Conservation (phyloP, 768 basidiomycete genomes). For the Pleurotus eryngii region DNA sequence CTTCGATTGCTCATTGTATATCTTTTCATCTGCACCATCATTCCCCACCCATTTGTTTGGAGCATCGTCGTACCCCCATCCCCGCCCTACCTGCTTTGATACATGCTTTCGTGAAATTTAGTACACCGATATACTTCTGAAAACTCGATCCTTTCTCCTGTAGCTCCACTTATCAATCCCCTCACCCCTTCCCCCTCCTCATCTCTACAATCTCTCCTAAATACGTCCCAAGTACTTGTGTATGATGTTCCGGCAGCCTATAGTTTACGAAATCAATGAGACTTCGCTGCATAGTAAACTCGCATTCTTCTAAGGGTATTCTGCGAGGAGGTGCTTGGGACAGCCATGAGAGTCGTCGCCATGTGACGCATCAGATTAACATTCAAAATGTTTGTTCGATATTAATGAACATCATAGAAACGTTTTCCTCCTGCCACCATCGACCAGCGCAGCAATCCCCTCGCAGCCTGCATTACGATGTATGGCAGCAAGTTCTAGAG, state of each 20-base stretch:
- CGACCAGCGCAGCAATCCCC: too few relatives aligned
- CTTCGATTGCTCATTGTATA: conserved; percentile 16
- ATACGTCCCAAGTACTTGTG: background rate
- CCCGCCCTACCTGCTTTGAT: background rate
- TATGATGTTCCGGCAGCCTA: too few relatives aligned
- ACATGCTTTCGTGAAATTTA: background rate
- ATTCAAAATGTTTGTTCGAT: too few relatives aligned
- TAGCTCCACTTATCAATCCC: background rate
- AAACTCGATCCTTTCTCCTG: background rate
- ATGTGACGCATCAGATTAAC: too few relatives aligned
- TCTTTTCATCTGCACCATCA: conserved; percentile 11
- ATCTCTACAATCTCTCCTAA: conserved; percentile 5
- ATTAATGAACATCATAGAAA: too few relatives aligned
- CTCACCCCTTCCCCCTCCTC: conserved; percentile 2
- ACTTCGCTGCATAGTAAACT: background rate
- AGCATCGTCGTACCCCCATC: conserved; percentile 15
- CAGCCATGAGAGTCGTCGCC: background rate
- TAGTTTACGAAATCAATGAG: background rate
- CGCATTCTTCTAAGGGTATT: too few relatives aligned
- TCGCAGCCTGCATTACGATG: conserved; percentile 23
- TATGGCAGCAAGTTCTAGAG: conserved; percentile 29
- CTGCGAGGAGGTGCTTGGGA: too few relatives aligned
- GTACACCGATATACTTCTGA: background rate
- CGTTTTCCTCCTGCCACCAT: too few relatives aligned
- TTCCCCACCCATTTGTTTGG: conserved; percentile 14